phyloP scores from a whole-genome alignment of 176 grass and related monocot genomes.

The Aegilops speltoides region DNA sequence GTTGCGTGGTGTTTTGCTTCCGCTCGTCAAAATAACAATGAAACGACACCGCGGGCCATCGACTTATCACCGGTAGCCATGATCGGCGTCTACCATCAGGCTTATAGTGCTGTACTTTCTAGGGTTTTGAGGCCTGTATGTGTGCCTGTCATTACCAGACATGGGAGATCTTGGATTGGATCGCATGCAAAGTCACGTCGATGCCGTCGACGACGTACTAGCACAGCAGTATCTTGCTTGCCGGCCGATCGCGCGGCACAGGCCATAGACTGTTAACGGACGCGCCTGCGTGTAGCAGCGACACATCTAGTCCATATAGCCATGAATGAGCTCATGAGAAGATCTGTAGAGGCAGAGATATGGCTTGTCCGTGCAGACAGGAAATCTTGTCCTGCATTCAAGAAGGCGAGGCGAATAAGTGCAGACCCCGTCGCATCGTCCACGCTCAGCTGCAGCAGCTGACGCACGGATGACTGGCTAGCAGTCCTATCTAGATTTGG shows the following conservation, averaged over 20 bases:
- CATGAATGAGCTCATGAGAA: not conserved
- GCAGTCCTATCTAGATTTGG: slow-evolving; percentile 8
- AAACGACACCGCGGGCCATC: too few relatives aligned
- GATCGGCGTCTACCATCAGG: too few relatives aligned
- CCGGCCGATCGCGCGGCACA: not conserved
- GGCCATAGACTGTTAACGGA: not conserved
- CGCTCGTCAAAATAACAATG: too few relatives aligned
- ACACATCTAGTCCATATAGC: not conserved
- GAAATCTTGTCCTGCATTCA: not conserved
- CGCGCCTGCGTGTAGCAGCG: not conserved
- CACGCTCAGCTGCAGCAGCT: not conserved
- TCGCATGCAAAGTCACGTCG: not conserved
- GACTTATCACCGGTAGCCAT: too few relatives aligned
- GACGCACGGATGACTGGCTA: not conserved
- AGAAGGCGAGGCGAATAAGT: not conserved
- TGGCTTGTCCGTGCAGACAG: not conserved
- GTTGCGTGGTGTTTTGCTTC: too few relatives aligned
- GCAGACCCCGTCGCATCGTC: not conserved
- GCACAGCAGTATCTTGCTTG: too few relatives aligned
- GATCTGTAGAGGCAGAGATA: not conserved
- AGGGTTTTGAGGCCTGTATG: too few relatives aligned
- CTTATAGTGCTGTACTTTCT: too few relatives aligned
- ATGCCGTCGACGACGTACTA: not conserved
- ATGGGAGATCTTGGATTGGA: not conserved
- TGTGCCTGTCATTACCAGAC: too few relatives aligned